Evolutionary conservation across 495 filamentous ascomycete species (phyloP), one percentile per base, ranked within the genome.

Genomic region (Cercophora scortea): DNA sequence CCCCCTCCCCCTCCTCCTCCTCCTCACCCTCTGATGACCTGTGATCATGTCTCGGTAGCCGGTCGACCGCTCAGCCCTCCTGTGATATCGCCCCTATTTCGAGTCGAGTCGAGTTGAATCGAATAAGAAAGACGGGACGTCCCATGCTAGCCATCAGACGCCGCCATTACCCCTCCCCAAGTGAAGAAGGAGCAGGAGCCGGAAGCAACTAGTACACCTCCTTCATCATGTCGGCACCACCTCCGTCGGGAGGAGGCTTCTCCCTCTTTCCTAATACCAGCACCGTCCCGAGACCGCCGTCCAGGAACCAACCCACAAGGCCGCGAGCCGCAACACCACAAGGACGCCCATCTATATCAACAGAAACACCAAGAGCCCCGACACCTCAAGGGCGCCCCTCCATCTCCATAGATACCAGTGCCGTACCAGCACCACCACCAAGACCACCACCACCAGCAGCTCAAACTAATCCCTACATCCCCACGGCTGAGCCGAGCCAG

Each of bases 231-330:
- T 70, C 71, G 53, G 61, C 66, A 38, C 62, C 67, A 41, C 62
- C 59, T 42, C 65, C 57, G 10, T 54, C 66, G 3, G 60, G 69
- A 8, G 74, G 74, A 56, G 73, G 74, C 38, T 74, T 77, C 60
- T 77, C 74, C 55, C 73, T 77, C 55, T 77, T 77, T 60, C 74
- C 74, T 17, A 72, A 65, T 51, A 61, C 71, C 25, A 77, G 61
- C 49, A 63, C 34, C 47, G 40, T 35, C 32, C 45, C 64, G 17
- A 61, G 58, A 57, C 74, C 59, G 35, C 60, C 59, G 35, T 64
- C 60, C 40, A 62, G 73, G 55, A 71, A 61, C 51, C 65, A 69
- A 41, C 56, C 63, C 6, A 61, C 64, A 34, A 63, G 67, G 48
- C 62, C 71, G 17, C 58, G 71, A 49, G 64, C 66, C 34, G 53